Evolutionary conservation across 306 rosid species (phyloP).

Genomic region (Sicyos edulis): DNA sequence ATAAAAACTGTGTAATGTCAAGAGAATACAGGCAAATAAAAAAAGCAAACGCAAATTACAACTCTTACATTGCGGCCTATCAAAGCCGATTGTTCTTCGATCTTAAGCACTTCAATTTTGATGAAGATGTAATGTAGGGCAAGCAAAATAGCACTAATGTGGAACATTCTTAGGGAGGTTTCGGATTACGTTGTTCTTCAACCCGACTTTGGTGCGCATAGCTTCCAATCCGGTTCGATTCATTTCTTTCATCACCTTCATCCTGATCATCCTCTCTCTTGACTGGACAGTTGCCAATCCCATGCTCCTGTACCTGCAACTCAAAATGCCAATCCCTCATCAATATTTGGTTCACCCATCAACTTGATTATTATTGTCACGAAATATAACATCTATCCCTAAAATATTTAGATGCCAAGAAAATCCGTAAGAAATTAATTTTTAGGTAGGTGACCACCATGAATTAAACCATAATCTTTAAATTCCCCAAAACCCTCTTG

Average conservation of each 20-base stretch:
- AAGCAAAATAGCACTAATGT: constrained; percentile 33
- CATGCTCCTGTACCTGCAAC: constrained; percentile 86
- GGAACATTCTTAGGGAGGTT: constrained; percentile 83
- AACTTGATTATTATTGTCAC: neutral
- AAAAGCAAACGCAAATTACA: too few relatives aligned
- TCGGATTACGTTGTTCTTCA: constrained; percentile 86
- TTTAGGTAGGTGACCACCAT: too few relatives aligned
- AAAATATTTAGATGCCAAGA: too few relatives aligned
- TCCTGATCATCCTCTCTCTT: constrained; percentile 61
- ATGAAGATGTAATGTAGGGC: neutral
- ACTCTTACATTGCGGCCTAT: neutral
- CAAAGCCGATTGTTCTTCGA: neutral
- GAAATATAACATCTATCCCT: too few relatives aligned
- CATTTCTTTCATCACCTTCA: constrained; percentile 89
- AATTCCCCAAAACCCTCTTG: too few relatives aligned
- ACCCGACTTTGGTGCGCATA: constrained; percentile 72
- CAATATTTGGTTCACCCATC: neutral
- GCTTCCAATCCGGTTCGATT: constrained; percentile 69
- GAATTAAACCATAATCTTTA: too few relatives aligned
- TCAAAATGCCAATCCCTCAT: neutral
- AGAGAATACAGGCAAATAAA: too few relatives aligned
- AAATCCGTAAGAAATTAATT: too few relatives aligned
- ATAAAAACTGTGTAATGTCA: too few relatives aligned
- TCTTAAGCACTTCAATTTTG: neutral
- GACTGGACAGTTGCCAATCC: constrained; percentile 85